phyloP scores from a whole-genome alignment of 2,329 filamentous ascomycete species.

The Metarhizium sp. region DNA sequence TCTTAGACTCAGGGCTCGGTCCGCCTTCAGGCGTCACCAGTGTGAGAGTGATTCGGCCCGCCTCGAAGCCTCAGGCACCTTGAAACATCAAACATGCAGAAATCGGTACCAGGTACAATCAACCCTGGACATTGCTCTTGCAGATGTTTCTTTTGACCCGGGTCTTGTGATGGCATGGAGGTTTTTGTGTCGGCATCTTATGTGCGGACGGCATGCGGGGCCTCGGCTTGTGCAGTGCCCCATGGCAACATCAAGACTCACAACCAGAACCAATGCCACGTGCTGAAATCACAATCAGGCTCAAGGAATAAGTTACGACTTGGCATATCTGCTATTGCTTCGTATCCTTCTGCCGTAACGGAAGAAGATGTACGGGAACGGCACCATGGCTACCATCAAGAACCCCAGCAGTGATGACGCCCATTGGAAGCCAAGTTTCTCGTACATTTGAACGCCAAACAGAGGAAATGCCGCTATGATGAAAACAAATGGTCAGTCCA shows the following conservation, averaged over 20 bases:
- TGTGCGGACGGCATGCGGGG: background rate
- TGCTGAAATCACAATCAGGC: background rate
- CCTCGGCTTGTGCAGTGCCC: background rate
- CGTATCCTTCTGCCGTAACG: conserved; percentile 49
- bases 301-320: conserved; percentile 10
- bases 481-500: conserved; percentile 8
- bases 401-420: conserved; percentile 53
- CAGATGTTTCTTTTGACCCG: background rate
- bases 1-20: background rate
- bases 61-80: background rate
- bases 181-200: background rate
- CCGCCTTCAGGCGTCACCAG: background rate
- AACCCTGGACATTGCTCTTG: background rate
- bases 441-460: conserved; percentile 67
- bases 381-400: conserved; percentile 50
- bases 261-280: background rate
- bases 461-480: conserved; percentile 60
- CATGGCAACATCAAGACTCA: background rate
- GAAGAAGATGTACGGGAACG: conserved; percentile 57
- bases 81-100: background rate
- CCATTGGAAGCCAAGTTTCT: conserved; percentile 61
- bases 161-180: background rate
- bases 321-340: conserved; percentile 44
- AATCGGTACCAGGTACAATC: background rate
- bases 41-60: conserved; percentile 1